Base-by-base conservation (phyloP, 23 red algal species). In the Gracilaria domingensis region DNA sequence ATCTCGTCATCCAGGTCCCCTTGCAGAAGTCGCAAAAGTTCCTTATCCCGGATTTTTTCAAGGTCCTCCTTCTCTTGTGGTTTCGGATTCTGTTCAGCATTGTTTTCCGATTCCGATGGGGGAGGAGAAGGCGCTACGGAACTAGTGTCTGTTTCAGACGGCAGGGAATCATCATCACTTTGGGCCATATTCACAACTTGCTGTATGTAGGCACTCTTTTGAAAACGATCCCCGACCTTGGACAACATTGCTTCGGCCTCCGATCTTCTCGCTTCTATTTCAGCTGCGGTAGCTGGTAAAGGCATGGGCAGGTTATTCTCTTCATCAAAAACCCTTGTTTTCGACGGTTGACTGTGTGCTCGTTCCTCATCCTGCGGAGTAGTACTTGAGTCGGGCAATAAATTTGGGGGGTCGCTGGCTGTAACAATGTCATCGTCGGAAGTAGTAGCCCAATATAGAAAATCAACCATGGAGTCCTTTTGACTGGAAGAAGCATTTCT, bases 361-460 rank as follows among this genome's bases (percentile, higher is more conserved):
- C 9, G 9, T 45, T 75, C 28, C n/a, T 75, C 9, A 8, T 26
- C 39, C 9, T 13, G 36, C 69, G 14, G 18, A 2, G 1, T 1
- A 4, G 69, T 23, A 4, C 0, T 47, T 2, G 35, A 16, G 2
- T 75, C 23, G 20, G 12, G 17, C 17, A 16, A n/a, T 9, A 32
- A 24, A 9, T 33, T 5, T n/a, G 13, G 69, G 18, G 18, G 8
- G 33, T 75, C 35, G n/a, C 45, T 75, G 1, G 23, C 35, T 3
- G 69, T 44, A 40, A 33, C 18, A 6, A 30, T 75, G 69, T 44
- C 12, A 24, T 75, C 69, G 20, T 53, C 83, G 20, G 83, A 73
- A 5, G 83, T 86, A 5, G 62, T 71, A 20, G 60, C 83, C 83
- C 83, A 86, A 86, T 71, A 86, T 38, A 70, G 49, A 25, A 54